Conservation (phyloP, 176 grass and related monocot genomes). For the Lolium perenne region DNA sequence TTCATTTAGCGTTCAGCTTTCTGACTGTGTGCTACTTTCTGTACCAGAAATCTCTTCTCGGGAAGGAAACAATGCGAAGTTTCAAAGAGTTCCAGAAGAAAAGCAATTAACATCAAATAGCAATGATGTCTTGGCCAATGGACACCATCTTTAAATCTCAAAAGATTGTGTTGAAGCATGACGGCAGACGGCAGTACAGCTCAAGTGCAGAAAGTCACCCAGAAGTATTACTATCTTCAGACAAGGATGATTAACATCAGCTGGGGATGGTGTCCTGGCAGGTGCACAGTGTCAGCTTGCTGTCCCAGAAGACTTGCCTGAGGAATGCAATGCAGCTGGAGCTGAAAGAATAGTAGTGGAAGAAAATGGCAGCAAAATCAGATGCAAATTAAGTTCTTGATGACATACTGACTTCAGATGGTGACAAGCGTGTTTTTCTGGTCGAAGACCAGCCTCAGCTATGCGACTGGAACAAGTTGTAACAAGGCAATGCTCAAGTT, state of each 20-base stretch:
- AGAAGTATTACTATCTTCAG: background rate
- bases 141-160: no score
- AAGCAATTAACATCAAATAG: background rate
- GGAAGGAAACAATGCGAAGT: slow-evolving; percentile 30
- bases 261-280: no score
- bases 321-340: background rate
- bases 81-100: slow-evolving; percentile 35
- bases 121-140: background rate
- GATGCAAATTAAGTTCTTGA: slow-evolving; percentile 8
- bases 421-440: background rate
- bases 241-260: no score
- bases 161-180: no score
- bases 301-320: background rate
- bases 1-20: slow-evolving; percentile 14
- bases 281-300: background rate
- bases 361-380: slow-evolving; percentile 14
- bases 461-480: background rate
- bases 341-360: background rate
- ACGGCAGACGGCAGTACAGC: slow-evolving; percentile 29
- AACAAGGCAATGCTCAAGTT: slow-evolving; percentile 44
- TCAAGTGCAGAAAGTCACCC: slow-evolving; percentile 26
- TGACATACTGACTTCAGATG: background rate
- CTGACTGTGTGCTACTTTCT: slow-evolving; percentile 42
- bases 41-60: slow-evolving; percentile 42
- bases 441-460: no score